Base-by-base conservation (phyloP, 2,329 filamentous ascomycete species). In the Karstenula rhodostoma region DNA sequence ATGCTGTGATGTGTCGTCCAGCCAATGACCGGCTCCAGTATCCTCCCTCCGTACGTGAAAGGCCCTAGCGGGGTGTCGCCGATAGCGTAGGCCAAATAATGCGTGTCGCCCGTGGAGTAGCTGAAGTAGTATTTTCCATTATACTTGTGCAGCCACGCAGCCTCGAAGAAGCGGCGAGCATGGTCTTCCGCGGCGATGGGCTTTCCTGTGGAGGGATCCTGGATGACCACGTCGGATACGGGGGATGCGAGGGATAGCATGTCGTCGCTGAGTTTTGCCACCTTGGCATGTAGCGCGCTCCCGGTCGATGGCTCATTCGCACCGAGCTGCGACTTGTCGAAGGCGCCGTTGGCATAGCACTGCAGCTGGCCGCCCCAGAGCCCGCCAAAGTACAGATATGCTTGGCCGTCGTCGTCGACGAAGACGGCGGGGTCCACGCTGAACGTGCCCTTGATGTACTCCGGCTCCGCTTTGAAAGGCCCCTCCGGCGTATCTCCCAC, bases 1-100 rank as follows among this genome's bases (percentile, higher is more conserved):
- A 94, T 89, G 3, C 88, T 91, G 75, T 93, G 91, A 78, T 93
- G 91, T 57, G 91, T 94, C 46, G 91, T 93, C 91, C 91, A 94
- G 1, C 91, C 90, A 27, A 90, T 76, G 5, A 94, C 91, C 0
- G 90, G 91, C 81, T 93, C 90, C 51, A 94, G 75, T 57, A 94
- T 89, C 49, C 86, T 80, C 0, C 91, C 90, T 0, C 82, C 84
- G 63, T 92, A 93, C 1, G 86, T 90, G 68, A 93, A 93, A 0
- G 91, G 90, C 0, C 91, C 90, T 12, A 87, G 78, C 0, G 91
- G 90, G 59, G 78, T 87, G 5, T 86, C 80, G 0, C 88, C 85
- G 2, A 84, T 86, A 1, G 89, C 91, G 72, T 92, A 93, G 64
- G 83, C 89, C 33, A 94, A 80, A 75, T 84, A 91, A 76, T 93